Conservation (phyloP, 176 grass and related monocot species). For the Hordeum marinum region DNA sequence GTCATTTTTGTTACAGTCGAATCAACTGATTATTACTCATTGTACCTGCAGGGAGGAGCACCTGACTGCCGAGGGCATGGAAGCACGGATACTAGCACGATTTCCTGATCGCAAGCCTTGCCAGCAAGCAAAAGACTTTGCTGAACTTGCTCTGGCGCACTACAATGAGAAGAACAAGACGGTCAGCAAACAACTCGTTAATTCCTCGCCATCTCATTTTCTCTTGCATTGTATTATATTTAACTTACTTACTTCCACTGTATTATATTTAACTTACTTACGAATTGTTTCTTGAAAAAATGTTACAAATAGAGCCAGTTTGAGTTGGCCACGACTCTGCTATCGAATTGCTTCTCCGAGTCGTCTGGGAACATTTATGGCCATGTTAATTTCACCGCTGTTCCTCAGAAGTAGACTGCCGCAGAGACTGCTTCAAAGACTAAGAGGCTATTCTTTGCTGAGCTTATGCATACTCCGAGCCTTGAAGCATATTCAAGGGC, state of each 20-base stretch:
- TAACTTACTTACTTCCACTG: too few species aligned
- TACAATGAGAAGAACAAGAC: background rate
- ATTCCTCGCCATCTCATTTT: background rate
- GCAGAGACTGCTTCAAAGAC: background rate
- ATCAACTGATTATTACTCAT: background rate
- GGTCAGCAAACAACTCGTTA: background rate
- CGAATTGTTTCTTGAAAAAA: background rate
- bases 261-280: too few species aligned
- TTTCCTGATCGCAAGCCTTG: background rate
- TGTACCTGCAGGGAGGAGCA: background rate
- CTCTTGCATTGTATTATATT: background rate
- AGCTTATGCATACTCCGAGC: background rate
- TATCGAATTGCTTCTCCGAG: conserved; percentile 2
- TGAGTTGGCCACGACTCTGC: background rate
- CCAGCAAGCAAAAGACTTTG: background rate
- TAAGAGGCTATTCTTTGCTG: background rate
- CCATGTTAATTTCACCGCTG: background rate
- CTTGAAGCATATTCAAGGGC: background rate
- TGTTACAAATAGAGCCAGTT: background rate
- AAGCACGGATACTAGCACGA: background rate
- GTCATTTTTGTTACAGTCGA: background rate
- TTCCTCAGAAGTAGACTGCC: background rate
- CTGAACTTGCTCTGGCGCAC: background rate
- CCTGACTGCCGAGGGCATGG: background rate
- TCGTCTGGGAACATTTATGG: background rate